Base-by-base conservation (phyloP, 352 stramenopile species). In the Phytophthora podocarpi region DNA sequence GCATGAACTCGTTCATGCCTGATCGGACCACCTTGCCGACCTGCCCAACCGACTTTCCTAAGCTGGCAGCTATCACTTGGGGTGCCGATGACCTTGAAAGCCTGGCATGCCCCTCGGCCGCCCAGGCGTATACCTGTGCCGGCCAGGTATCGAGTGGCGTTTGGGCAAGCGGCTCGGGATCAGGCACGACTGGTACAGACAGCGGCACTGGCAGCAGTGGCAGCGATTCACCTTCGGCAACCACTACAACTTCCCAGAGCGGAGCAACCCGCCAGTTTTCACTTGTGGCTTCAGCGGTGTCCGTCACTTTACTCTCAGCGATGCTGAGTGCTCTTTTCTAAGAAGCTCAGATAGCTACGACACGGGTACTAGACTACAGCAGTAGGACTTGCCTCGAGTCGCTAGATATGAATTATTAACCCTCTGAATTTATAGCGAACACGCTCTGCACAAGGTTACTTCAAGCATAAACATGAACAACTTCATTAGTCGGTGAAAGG, bases 101-200 rank as follows among this genome's bases (percentile, higher is more conserved):
- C 21, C 40, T 65, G 21, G 27, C 45, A 21, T 82, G 73, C 28
- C 73, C 73, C 3, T 59, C 34, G 0, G 16, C 23, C 9, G 47
- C 60, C 6, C 57, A 68, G 35, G 42, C 67, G 8, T 76, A 70
- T 46, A 79, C 69, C 15, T 87, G 78, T 46, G 26, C 67, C 20
- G 56, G 50, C 11, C 75, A 87, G 42, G 46, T 48, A 23, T 74
- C 72, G 27, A 85, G 74, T 60, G 74, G 74, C 21, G 48, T 32
- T n/a, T 87, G 77, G 77, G 71, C 67, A n/a, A 67, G 26, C 6
- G 50, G 39, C 6, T 62, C 56, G 0, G 57, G 65, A 20, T 61
- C 67, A 6, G 39, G 46, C 11, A 61, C 50, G 13, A 41, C 32
- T 4, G 46, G 51, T 16, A 39, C 28, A 8, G 31, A 26, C 18